Evolutionary conservation across 2,329 filamentous ascomycete genomes (phyloP), one percentile per base, ranked within the genome.

Genomic region (Chalaropsis thielavioides): DNA sequence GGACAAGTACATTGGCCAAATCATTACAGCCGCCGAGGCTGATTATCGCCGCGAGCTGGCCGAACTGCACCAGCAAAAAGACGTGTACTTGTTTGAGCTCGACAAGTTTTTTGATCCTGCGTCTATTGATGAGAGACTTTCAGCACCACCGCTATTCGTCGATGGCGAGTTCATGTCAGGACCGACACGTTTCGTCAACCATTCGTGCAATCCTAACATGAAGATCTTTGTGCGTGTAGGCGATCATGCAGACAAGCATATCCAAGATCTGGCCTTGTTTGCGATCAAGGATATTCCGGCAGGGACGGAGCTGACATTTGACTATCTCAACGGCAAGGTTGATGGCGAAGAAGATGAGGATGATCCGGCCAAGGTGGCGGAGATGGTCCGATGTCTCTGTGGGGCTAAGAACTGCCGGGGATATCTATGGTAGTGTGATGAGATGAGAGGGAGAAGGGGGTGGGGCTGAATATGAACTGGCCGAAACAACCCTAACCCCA

Each of bases 171-270:
- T 87, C 72, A 84, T 86, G 77, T 88, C 89, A 0, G 88, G 88
- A 0, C 87, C 88, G 0, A 89, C 88, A 0, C 82, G 89, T 2
- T 94, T 92, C 73, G 88, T 92, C 72, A 94, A 94, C 70, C 89
- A 94, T 72, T 88, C 83, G 1, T 92, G 89, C 72, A 82, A 89
- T 3, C 89, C 89, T 0, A 92, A 92, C 70, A 80, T 90, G 71
- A 80, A 87, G 15, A 89, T 91, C 67, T 92, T 92, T 73, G 88
- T 87, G 0, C 83, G 90, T 0, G 87, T 89, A 1, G 88, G 87
- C 62, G 89, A 92, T 70, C 86, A 89, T 67, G 83, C 87, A 0
- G 87, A 92, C 70, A 84, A 84, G 66, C 81, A 84, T 59, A 79
- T 92, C 6, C 90, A 92, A 72, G 87, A 91, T 67, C 76, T 92